Evolutionary conservation across 2,329 filamentous ascomycete genomes (phyloP).

Genomic region (Pseudogymnoascus destructans): DNA sequence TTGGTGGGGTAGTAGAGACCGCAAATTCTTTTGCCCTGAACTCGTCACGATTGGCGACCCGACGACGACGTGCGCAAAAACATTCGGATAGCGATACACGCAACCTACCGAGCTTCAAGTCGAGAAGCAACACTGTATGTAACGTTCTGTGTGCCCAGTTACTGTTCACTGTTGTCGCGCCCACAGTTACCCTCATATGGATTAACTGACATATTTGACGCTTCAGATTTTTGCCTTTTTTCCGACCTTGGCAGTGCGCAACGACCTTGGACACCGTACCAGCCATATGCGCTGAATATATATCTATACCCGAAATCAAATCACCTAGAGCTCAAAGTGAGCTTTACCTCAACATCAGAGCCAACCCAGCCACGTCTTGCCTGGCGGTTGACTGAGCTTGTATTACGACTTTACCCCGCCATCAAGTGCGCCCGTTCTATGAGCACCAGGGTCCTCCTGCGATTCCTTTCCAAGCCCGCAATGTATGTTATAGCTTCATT

Average conservation of each 20-base stretch:
- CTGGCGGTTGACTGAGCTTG: not conserved
- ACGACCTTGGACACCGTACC: not conserved
- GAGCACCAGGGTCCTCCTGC: conserved; percentile 80
- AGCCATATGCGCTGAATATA: not conserved
- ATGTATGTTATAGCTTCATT: conserved; percentile 48
- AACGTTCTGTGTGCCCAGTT: not conserved
- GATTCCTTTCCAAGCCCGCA: conserved; percentile 87
- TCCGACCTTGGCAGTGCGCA: not conserved
- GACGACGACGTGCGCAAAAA: not conserved
- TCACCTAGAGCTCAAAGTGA: not conserved
- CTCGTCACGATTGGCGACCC: not conserved
- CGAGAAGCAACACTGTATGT: not conserved
- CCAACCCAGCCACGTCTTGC: not conserved
- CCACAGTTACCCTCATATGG: not conserved
- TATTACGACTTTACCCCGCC: not conserved
- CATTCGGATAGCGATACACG: not conserved
- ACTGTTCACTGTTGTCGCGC: not conserved
- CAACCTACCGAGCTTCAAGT: not conserved
- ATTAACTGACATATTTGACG: not conserved
- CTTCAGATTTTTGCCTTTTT: not conserved
- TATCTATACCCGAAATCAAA: not conserved
- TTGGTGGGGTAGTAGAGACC: not conserved
- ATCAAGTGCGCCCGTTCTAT: conserved; percentile 36
- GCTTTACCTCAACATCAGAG: not conserved
- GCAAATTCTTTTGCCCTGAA: not conserved